Conservation (phyloP, 2,329 filamentous ascomycete species). For the Fusarium sterilihyphosum region DNA sequence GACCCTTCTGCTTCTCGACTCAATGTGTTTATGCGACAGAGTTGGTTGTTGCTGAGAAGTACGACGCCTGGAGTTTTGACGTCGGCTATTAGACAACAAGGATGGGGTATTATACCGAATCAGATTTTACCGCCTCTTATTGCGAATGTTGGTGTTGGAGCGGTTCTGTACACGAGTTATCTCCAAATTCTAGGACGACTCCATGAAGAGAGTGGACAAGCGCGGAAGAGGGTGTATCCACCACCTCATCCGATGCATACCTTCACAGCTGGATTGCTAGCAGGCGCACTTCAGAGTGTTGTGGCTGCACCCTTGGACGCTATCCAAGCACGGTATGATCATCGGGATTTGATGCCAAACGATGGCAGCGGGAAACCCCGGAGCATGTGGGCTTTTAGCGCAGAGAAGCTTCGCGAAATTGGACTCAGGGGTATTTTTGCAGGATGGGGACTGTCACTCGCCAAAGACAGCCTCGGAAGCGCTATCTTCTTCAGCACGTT, state of each 20-base stretch:
- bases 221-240: slow-evolving; percentile 73
- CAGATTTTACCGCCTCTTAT: slow-evolving; percentile 80
- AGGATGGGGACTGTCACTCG: slow-evolving; percentile 74
- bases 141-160: slow-evolving; percentile 78
- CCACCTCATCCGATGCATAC: slow-evolving; percentile 71
- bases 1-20: slow-evolving; percentile 49
- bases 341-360: slow-evolving; percentile 57
- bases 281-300: slow-evolving; percentile 75
- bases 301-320: slow-evolving; percentile 80
- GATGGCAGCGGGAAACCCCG: slow-evolving; percentile 56
- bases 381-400: slow-evolving; percentile 79
- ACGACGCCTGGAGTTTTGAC: slow-evolving; percentile 77
- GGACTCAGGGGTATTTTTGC: slow-evolving; percentile 78
- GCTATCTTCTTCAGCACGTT: slow-evolving; percentile 80
- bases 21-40: slow-evolving; percentile 49
- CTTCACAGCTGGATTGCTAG: slow-evolving; percentile 75
- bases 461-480: slow-evolving; percentile 75
- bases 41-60: slow-evolving; percentile 64
- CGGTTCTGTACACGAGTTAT: slow-evolving; percentile 80
- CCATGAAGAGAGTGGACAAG: slow-evolving; percentile 69
- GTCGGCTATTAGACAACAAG: slow-evolving; percentile 73
- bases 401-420: slow-evolving; percentile 72
- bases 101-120: slow-evolving; percentile 78
- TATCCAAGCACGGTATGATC: slow-evolving; percentile 77
- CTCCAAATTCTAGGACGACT: slow-evolving; percentile 73